Conservation (phyloP, 768 basidiomycete genomes). For the Lactarius sp. region DNA sequence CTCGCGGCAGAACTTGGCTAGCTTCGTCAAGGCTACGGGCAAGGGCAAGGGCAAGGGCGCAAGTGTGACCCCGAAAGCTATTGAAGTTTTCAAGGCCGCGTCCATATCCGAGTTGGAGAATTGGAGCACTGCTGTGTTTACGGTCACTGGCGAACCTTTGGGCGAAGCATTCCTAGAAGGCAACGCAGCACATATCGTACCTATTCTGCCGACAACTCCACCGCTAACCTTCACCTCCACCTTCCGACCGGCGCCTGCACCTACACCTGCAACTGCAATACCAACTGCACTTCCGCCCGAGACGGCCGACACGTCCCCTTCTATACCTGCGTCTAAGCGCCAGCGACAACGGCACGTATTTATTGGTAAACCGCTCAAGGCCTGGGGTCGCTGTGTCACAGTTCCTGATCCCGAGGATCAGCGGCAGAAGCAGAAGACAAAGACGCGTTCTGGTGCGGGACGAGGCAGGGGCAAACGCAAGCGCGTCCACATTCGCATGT, state of each 20-base stretch:
- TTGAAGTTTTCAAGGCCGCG: background rate
- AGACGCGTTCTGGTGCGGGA: background rate
- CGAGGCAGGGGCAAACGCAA: background rate
- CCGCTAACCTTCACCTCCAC: background rate
- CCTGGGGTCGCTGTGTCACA: slow-evolving; percentile 8
- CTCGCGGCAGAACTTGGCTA: background rate
- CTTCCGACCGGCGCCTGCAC: background rate
- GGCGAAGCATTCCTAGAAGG: background rate
- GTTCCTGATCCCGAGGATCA: slow-evolving; percentile 4
- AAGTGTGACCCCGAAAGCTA: background rate
- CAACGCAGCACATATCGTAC: background rate
- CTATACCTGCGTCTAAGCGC: background rate
- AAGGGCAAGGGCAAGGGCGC: background rate
- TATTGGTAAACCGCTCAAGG: slow-evolving; percentile 7
- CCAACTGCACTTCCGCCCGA: background rate
- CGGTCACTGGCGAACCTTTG: background rate
- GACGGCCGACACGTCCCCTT: background rate
- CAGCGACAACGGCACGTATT: background rate
- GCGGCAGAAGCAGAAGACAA: background rate
- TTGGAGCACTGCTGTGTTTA: background rate
- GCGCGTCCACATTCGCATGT: background rate
- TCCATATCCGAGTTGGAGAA: background rate
- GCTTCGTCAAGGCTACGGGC: background rate
- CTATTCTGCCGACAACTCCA: background rate
- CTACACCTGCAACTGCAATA: background rate